Base-by-base conservation (phyloP, 169 alveolate species). In the Eimeria maxima region DNA sequence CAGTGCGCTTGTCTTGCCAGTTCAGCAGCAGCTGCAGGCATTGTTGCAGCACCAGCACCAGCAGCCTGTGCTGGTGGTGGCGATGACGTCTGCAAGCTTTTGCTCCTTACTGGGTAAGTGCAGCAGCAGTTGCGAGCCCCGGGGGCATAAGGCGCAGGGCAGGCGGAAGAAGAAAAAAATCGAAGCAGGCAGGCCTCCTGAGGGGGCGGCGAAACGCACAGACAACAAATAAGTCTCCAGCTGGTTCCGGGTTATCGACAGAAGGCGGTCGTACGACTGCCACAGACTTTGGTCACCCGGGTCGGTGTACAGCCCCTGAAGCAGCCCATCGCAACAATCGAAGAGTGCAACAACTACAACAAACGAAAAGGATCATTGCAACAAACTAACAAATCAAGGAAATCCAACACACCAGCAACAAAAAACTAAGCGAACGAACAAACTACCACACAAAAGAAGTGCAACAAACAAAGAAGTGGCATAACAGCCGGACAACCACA, bases 271-370 rank as follows among this genome's bases (percentile, higher is more conserved):
- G 65, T 80, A 93, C 47, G 27, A 45, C 92, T 63, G 57, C 95
- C 95, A 92, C 44, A 92, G 53, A 47, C 89, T 78, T 57, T 92
- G 95, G 73, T 92, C 95, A 3, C 5, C 27, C 33, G 95, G 95
- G 44, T 92, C 91, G 10, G 95, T 92, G 71, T 92, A 92, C 42
- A 92, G 55, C 4, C 92, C 95, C 95, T 92, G 67, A 10, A 71
- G 6, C 27, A 78, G 38, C 38, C 38, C 38, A 0, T 33, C 38
- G 29, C 24, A 67, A 11, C 24, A 67, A 67, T 18, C 78, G 6
- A 67, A 27, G 16, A 67, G 4, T 67, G 11, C 27, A 33, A 33
- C 38, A 33, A 33, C 38, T 33, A 53, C 6, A 71, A 10, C 81
- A 71, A 14, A 71, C 22, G 20, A 27, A 71, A 10, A 11, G 27